These are phyloP conservation scores for Collybia sordida DNA, from an alignment of 768 basidiomycete species.

Conservation along the genomic window DNA sequence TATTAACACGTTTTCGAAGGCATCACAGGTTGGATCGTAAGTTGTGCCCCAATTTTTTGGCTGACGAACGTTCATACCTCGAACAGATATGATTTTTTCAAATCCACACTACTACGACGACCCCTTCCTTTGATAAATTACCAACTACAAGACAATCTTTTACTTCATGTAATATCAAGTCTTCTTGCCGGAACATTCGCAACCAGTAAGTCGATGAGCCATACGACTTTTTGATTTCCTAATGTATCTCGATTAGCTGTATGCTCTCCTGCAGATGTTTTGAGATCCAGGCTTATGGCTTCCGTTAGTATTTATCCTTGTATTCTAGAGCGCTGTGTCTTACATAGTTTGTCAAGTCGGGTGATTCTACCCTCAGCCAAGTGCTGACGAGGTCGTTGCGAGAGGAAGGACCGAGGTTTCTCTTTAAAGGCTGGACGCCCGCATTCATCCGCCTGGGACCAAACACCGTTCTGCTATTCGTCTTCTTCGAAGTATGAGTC, in stretches of 20 bases:
- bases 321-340: neutral
- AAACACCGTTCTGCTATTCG: conserved; percentile 82
- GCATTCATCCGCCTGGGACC: conserved; percentile 83
- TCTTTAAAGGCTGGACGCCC: conserved; percentile 90
- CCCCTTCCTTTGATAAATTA: conserved; percentile 56
- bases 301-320: conserved; percentile 43
- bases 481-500: conserved; percentile 71
- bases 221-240: neutral
- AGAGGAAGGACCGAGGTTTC: conserved; percentile 73
- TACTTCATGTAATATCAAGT: conserved; percentile 69
- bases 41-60: conserved; percentile 25
- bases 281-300: conserved; percentile 77
- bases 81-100: conserved; percentile 76
- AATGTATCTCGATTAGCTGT: conserved; percentile 47
- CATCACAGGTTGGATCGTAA: conserved; percentile 83
- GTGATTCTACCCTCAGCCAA: conserved; percentile 43
- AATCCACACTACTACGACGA: conserved; percentile 50
- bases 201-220: conserved; percentile 53
- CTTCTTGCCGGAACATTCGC: conserved; percentile 72
- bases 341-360: conserved; percentile 38
- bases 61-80: neutral
- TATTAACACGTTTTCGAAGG: conserved; percentile 32
- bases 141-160: conserved; percentile 63
- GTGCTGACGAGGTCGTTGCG: conserved; percentile 60
- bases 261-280: conserved; percentile 76